Evolutionary conservation across 1,284 basidiomycete genomes (phyloP), one percentile per base, ranked within the genome.

Genomic region (Sporisorium graminicola): DNA sequence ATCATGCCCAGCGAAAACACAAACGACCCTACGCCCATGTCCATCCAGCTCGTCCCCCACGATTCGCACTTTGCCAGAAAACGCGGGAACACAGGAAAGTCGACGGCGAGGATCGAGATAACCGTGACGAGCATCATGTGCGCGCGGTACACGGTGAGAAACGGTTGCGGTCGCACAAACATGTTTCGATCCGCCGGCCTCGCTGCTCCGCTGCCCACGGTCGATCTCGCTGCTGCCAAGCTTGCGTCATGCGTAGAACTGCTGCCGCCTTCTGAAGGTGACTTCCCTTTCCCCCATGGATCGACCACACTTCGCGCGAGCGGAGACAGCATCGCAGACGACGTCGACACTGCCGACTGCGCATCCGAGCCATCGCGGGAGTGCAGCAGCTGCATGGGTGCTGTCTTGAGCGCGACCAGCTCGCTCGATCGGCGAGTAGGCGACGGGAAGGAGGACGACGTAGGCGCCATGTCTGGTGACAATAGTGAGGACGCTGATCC

Each of bases 71-170:
- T 99, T 12, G 92, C 94, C 54, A 97, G 89, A 9, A 87, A 87
- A 14, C 97, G 90, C 0, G 96, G 96, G 82, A 98, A 99, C 26
- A 96, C 89, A 20, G 73, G 72, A 82, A 99, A 99, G 84, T 99
- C 97, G 52, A 99, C 96, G 0, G 97, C 96, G 9, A 99, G 90
- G 71, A 99, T 99, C 43, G 91, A 92, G 47, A 97, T 89, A 44
- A 92, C 87, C 0, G 97, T 98, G 89, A 99, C 90, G 35, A 98
- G 87, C 89, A 99, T 92, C 94, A 98, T 95, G 83, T 98, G 94
- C 2, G 95, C 91, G 52, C 97, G 89, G 85, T 97, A 99, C 0
- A 92, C 91, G 9, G 94, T 93, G 61, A 99, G 86, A 52, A 94
- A 92, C 1, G 88, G 86, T 46, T 83, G 64, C 20, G 80, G 77